A percentile compares a stretch with the other conserved stretches of the same genome.
These are phyloP conservation scores for Persicaria tinctoria DNA, from an alignment of 148 eudicot species.

Conservation along the genomic window DNA sequence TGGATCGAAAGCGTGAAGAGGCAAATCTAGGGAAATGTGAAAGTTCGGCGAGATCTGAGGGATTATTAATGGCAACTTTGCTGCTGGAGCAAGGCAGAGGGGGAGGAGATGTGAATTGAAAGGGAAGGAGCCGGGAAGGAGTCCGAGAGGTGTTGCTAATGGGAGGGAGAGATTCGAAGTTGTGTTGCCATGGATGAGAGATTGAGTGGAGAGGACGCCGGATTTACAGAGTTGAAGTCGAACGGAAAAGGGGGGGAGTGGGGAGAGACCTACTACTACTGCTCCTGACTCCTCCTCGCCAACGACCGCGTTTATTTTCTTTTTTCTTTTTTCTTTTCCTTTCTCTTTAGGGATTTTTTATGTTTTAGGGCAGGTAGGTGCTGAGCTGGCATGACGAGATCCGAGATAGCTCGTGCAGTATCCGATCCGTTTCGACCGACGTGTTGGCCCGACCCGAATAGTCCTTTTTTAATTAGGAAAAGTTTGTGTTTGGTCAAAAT, in stretches of 20 bases:
- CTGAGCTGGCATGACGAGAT: slow-evolving; percentile 10
- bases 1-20: background rate
- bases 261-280: slow-evolving; percentile 1
- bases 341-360: background rate
- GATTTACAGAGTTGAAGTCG: slow-evolving; percentile 1
- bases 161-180: background rate
- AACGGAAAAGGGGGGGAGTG: background rate
- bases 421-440: background rate
- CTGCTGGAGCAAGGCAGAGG: background rate
- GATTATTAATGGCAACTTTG: background rate
- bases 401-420: slow-evolving; percentile 7
- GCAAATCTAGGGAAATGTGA: slow-evolving; percentile 10
- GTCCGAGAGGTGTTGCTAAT: background rate
- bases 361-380: background rate
- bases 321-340: background rate
- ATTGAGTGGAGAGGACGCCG: background rate
- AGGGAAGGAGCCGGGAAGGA: background rate
- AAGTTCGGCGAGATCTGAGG: slow-evolving; percentile 9
- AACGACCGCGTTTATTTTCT: slow-evolving; percentile 9
- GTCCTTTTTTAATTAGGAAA: too few species aligned
- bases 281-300: background rate
- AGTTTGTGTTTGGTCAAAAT: too few species aligned
- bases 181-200: slow-evolving; percentile 6
- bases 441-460: background rate
- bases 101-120: background rate